Evolutionary conservation across 768 basidiomycete species (phyloP), one percentile per base, ranked within the genome.

Genomic region (Daedaleopsis nitida): DNA sequence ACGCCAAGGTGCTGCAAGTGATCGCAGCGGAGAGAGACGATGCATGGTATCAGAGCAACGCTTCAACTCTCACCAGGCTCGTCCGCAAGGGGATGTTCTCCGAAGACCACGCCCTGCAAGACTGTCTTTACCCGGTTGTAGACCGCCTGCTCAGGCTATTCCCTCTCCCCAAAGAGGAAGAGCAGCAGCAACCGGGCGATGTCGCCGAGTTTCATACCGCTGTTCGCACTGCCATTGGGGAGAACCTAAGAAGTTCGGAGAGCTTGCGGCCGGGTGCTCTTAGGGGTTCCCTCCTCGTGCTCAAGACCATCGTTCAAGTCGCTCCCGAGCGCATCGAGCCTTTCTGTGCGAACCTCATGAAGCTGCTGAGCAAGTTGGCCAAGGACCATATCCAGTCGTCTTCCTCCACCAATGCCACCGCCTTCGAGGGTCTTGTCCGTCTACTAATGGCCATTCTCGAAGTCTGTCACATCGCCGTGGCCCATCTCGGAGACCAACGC

Each of bases 1-100:
- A 94, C 5, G 92, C 92, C 14, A 93, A 92, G 70, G 93, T 97
- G 24, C 81, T 99, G 24, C 90, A 94, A 58, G 87, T 94, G 21
- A 88, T 97, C 44, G 81, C 92, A 2, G 80, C 87, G 0, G 91
- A 92, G 69, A 92, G 96, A 69, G 82, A 88, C 19, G 88, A 94
- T 65, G 72, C 81, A 0, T 99, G 96, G 96, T 92, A 89, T 70
- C 76, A 70, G 5, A 68, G 79, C 21, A 94, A 98, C 70, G 85
- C 91, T 1, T 72, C 77, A 5, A 81, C 87, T 14, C 80, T 98
- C 8, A 88, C 90, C 66, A 89, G 89, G 65, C 84, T 98, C 23
- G 81, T 98, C 56, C 89, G 92, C 64, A 96, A 93, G 76, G 92
- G 94, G 16, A 81, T 96, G 70, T 75, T 88, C 16, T 87, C 86